phyloP scores from a whole-genome alignment of 306 rosid species.

The Pyrus betulifolia region DNA sequence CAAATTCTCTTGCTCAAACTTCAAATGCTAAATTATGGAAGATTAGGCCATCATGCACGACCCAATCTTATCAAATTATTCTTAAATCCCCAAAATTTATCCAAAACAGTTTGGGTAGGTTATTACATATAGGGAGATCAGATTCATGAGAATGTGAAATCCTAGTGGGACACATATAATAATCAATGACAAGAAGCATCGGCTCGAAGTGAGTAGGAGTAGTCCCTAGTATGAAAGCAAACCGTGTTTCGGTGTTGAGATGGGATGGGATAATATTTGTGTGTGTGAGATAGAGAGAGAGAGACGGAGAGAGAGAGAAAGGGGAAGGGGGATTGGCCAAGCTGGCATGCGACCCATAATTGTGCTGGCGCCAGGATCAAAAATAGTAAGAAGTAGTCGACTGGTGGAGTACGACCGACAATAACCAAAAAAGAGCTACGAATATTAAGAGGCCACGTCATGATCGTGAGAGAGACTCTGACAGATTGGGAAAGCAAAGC shows the following conservation, averaged over 20 bases:
- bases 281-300: neutral
- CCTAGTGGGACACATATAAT: neutral
- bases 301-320: neutral
- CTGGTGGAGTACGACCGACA: neutral
- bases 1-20: neutral
- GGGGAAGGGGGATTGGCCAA: neutral
- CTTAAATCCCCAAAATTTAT: neutral
- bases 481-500: neutral
- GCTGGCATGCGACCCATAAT: neutral
- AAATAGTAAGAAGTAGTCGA: neutral
- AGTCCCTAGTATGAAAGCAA: neutral
- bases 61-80: neutral
- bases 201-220: neutral
- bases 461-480: neutral
- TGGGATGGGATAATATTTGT: neutral
- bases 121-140: neutral
- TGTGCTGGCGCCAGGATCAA: neutral
- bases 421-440: neutral
- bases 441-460: conserved; percentile 3
- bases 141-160: neutral
- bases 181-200: neutral
- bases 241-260: neutral
- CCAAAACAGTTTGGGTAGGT: neutral
- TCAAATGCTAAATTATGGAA: neutral
- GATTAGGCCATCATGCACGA: neutral